Evolutionary conservation across 169 alveolate species (phyloP), one percentile per base, ranked within the genome.

Genomic region (Amoebophrya sp.): DNA sequence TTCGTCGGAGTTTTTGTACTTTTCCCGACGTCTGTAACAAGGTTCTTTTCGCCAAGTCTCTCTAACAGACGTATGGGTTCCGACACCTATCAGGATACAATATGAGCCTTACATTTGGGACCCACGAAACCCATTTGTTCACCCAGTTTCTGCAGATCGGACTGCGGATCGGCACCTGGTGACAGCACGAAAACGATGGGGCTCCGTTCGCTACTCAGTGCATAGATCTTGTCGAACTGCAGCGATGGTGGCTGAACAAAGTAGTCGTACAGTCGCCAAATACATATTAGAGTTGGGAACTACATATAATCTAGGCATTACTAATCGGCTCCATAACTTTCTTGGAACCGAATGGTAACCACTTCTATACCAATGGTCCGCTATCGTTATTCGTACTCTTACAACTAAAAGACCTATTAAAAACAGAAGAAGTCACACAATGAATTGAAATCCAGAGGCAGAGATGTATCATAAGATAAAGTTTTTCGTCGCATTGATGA

Each of bases 151-250:
- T 94, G 93, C 29, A 98, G 97, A 92, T 97, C 98, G 93, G 96
- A 93, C 78, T 95, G 95, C 23, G 99, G 98, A 93, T 97, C 98
- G 29, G 98, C 98, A 39, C 99, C 99, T 34, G 99, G 99, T 0
- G 98, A 97, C 40, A 98, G 94, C 92, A 98, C 97, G 94, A 98
- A 97, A 76, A 98, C 97, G 78, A 98, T 96, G 41, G 99, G 99
- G 33, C 97, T 95, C 90, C 92, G 94, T 39, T 95, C 97, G 29
- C 96, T 95, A 53, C 98, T 96, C 94, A 96, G 97, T 65, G 96
- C 97, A 90, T 93, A 97, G 53, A 98, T 97, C 93, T 97, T 97
- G 47, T 96, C 96, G 96, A 96, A 97, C 94, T 91, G 94, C 94
- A 94, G 93, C 78, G 97, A 96, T 0, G 98, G 98, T 18, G 98